Conservation (phyloP, 192 early-diverging fungal species). For the Chytriomyces hyalinus region DNA sequence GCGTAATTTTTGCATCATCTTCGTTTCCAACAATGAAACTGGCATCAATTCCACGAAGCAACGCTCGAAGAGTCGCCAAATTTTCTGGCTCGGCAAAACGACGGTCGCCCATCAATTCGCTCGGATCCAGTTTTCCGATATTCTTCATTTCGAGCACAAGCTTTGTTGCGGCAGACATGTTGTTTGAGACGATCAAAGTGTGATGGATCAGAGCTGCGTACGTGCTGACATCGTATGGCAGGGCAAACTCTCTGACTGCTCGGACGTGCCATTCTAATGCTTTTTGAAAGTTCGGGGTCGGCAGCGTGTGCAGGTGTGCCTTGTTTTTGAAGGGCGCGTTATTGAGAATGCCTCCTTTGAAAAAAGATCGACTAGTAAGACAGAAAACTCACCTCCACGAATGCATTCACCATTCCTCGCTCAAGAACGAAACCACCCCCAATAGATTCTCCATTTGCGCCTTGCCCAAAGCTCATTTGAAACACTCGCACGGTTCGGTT, state of each 20-base stretch:
- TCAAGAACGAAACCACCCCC: neutral
- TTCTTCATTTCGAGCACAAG: conserved; percentile 61
- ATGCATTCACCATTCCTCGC: conserved; percentile 75
- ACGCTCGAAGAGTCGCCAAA: conserved; percentile 35
- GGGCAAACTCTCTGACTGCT: conserved; percentile 55
- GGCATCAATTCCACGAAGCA: conserved; percentile 37
- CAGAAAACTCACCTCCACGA: conserved; percentile 63
- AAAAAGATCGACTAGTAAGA: neutral
- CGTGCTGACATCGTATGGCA: conserved; percentile 71
- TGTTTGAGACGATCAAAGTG: conserved; percentile 58
- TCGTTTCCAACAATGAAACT: conserved; percentile 7
- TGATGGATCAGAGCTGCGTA: conserved; percentile 81
- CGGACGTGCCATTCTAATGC: conserved; percentile 76
- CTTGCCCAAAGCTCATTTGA: conserved; percentile 33
- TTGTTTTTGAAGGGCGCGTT: neutral
- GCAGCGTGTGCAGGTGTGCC: conserved; percentile 53
- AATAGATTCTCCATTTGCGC: neutral
- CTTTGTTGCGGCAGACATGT: conserved; percentile 43
- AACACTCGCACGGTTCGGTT: conserved; percentile 65
- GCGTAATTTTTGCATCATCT: conserved; percentile 5
- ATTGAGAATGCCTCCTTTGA: conserved; percentile 42
- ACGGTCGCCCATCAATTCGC: conserved; percentile 30
- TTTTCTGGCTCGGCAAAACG: conserved; percentile 39
- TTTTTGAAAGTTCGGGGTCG: conserved; percentile 39
- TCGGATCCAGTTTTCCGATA: conserved; percentile 7